These are phyloP conservation scores for Primulina eburnea DNA, from an alignment of 257 asterid genomes.

Conservation along the genomic window DNA sequence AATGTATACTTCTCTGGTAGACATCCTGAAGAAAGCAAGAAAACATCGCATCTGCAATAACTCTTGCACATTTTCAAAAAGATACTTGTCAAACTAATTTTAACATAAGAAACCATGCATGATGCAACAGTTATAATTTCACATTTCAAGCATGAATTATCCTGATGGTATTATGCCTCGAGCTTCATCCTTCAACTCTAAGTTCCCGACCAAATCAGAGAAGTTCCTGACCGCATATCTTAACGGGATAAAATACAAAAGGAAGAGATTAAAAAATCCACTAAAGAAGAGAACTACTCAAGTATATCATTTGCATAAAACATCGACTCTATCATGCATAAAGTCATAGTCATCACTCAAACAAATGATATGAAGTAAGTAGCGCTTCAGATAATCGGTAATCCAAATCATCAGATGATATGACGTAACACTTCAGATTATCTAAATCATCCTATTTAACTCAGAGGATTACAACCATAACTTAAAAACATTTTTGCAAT, in stretches of 20 bases:
- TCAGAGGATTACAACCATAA: constrained; percentile 11
- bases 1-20: constrained; percentile 56
- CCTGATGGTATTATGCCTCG: neutral
- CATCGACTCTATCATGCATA: neutral
- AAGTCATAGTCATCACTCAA: neutral
- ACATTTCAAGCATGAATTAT: constrained; percentile 17
- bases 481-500: neutral
- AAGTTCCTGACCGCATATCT: constrained; percentile 7
- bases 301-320: neutral
- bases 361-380: neutral
- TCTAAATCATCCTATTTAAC: neutral
- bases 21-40: constrained; percentile 59
- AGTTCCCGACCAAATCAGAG: constrained; percentile 3
- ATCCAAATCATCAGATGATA: too few species aligned
- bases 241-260: neutral
- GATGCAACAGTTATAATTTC: constrained; percentile 9
- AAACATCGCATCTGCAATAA: constrained; percentile 17
- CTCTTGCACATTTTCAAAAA: neutral
- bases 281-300: neutral
- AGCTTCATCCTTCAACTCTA: constrained; percentile 2
- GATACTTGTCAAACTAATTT: constrained; percentile 12
- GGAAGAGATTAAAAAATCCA: neutral
- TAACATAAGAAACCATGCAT: constrained; percentile 7
- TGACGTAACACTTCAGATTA: neutral
- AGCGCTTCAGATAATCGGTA: neutral